Evolutionary conservation across 768 basidiomycete genomes (phyloP), one percentile per base, ranked within the genome.

Genomic region (Psilocybe azurescens): DNA sequence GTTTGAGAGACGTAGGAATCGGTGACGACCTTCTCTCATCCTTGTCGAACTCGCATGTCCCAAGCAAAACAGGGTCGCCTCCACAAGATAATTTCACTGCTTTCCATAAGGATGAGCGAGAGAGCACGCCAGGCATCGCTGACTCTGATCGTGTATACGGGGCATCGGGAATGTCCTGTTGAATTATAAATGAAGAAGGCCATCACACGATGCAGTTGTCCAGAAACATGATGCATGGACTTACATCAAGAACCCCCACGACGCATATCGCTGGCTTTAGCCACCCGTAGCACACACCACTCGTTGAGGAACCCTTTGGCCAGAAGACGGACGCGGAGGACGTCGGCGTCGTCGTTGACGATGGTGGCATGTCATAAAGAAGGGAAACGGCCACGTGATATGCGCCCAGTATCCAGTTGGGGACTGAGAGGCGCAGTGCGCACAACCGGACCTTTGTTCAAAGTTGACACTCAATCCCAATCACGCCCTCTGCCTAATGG

Each of bases 241-340:
- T 36, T 30, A 63, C 64, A 63, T 75, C 67, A 16, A 88, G 53
- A 30, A 86, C 75, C 2, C 87, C 87, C 14, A 81, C 85, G 14
- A 89, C 79, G 67, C 85, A 86, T 2, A 83, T 70, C 3, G 75
- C 70, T 32, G 83, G 83, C 10, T 65, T 66, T 7, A 73, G 62
- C 88, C 89, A 90, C 9, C 89, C 89, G 67, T 87, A 89, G 64
- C 81, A 80, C 56, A 84, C 78, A 2, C 88, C 86, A 20, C 73
- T 71, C 52, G 56, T 58, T 20, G 29, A 55, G 30, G 56, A 66
- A 33, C 86, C 85, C 29, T 72, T 69, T 32, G 89, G 89, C 87
- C 88, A 89, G 68, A 89, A 86, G 59, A 88, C 67, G 39, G 80
- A 78, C 30, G 73, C 71, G 10, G 56, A 14, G 30, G 41, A 9